Percentiles rank a stretch among this genome's conserved stretches.
phyloP scores from a whole-genome alignment of 2,329 filamentous ascomycete genomes.

The Boeremia lycopersici region DNA sequence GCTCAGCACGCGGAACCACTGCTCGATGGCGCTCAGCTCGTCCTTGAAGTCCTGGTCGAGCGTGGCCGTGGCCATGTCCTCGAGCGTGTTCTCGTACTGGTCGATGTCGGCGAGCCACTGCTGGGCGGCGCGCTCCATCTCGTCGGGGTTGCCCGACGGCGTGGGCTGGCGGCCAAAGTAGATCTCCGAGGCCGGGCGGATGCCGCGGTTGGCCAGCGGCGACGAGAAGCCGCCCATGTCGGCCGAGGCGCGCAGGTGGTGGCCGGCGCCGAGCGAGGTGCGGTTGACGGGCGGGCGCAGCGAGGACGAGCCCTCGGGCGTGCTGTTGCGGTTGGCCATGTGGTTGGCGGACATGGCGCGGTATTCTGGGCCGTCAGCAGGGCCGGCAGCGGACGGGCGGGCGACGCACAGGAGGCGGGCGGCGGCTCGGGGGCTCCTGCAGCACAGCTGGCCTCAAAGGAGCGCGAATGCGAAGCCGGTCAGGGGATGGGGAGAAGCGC shows the following conservation, averaged over 20 bases:
- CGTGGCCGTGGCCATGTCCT: slow-evolving; percentile 99
- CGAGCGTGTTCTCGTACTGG: slow-evolving; percentile 96
- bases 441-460: slow-evolving; percentile 43
- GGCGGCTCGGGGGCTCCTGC: slow-evolving; percentile 29
- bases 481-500: slow-evolving; percentile 24
- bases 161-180: slow-evolving; percentile 78
- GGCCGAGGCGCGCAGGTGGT: slow-evolving; percentile 91
- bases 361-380: slow-evolving; percentile 3
- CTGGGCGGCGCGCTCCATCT: slow-evolving; percentile 92
- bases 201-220: slow-evolving; percentile 74
- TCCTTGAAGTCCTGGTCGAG: slow-evolving; percentile 99
- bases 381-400: background rate
- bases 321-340: slow-evolving; percentile 87
- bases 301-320: slow-evolving; percentile 84
- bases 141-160: slow-evolving; percentile 72
- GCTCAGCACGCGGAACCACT: slow-evolving; percentile 98
- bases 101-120: slow-evolving; percentile 99
- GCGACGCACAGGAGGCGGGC: background rate
- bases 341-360: slow-evolving; percentile 53
- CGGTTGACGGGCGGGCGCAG: slow-evolving; percentile 83
- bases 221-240: slow-evolving; percentile 88
- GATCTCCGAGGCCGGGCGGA: slow-evolving; percentile 93
- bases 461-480: slow-evolving; percentile 26
- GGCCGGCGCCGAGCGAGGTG: slow-evolving; percentile 73
- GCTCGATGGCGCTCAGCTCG: slow-evolving; percentile 96